Percentiles rank a stretch among this genome's conserved stretches.
phyloP scores from a whole-genome alignment of 73 alveolate genomes.

The Halteria grandinella region DNA sequence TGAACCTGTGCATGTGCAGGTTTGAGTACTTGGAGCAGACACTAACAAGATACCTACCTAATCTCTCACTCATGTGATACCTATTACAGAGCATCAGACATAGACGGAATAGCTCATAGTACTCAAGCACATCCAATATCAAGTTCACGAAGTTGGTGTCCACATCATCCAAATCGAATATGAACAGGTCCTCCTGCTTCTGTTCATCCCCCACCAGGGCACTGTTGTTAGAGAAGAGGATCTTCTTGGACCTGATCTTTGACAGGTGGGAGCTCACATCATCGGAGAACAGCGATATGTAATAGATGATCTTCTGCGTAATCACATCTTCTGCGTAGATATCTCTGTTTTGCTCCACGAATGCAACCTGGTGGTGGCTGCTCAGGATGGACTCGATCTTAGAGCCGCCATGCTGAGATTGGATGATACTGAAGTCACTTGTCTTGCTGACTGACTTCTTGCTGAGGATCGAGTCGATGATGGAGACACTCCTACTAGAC shows the following conservation, averaged over 20 bases:
- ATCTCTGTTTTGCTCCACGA: slow-evolving; percentile 76
- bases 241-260: slow-evolving; percentile 70
- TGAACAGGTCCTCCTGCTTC: slow-evolving; percentile 64
- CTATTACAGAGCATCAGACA: slow-evolving; percentile 91
- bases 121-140: slow-evolving; percentile 84
- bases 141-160: slow-evolving; percentile 73
- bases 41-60: slow-evolving; percentile 81
- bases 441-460: slow-evolving; percentile 8
- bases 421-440: neutral
- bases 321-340: slow-evolving; percentile 83
- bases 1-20: slow-evolving; percentile 50
- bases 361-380: slow-evolving; percentile 9
- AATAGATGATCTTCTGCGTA: slow-evolving; percentile 83
- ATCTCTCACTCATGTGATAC: slow-evolving; percentile 75
- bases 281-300: slow-evolving; percentile 81
- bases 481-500: slow-evolving; percentile 40
- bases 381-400: neutral
- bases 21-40: slow-evolving; percentile 83
- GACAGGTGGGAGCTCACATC: slow-evolving; percentile 73
- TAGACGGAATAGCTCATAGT: slow-evolving; percentile 81
- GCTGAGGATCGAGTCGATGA: slow-evolving; percentile 44
- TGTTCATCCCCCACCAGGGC: slow-evolving; percentile 19
- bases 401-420: neutral
- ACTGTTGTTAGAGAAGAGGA: slow-evolving; percentile 47
- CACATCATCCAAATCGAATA: slow-evolving; percentile 82